These are phyloP conservation scores for Colletotrichum agaves DNA, from an alignment of 2,329 filamentous ascomycete species.

Conservation along the genomic window DNA sequence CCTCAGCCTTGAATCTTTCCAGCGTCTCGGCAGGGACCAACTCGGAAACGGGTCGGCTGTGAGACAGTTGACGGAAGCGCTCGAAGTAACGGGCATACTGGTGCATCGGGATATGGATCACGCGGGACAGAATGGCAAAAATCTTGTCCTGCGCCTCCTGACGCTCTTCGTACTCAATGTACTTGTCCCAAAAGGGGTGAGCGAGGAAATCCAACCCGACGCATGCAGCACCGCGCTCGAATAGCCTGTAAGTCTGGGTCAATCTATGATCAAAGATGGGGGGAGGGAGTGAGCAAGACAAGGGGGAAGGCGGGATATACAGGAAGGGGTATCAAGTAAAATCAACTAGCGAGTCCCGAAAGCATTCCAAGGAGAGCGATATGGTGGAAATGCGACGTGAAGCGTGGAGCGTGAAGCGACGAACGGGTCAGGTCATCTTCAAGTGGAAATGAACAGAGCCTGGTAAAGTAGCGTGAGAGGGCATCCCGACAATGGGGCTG, in stretches of 20 bases:
- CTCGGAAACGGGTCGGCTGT: constrained; percentile 77
- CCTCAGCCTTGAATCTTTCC: constrained; percentile 74
- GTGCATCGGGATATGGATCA: constrained; percentile 92
- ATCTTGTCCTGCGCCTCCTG: constrained; percentile 86
- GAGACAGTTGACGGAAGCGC: constrained; percentile 82
- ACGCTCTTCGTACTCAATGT: constrained; percentile 95
- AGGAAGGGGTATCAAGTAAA: constrained; percentile 63
- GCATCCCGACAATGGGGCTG: constrained; percentile 67
- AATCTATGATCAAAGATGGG: constrained; percentile 40
- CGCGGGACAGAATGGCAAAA: constrained; percentile 82
- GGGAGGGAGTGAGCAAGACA: constrained; percentile 43
- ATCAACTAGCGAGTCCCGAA: constrained; percentile 62
- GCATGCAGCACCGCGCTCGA: constrained; percentile 85
- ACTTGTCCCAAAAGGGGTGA: constrained; percentile 99
- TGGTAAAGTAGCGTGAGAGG: constrained; percentile 74
- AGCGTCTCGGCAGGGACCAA: constrained; percentile 77
- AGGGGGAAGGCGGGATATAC: constrained; percentile 68
- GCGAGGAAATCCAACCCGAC: constrained; percentile 94
- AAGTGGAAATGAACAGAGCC: constrained; percentile 63
- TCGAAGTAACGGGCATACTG: constrained; percentile 97
- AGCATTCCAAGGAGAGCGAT: constrained; percentile 48
- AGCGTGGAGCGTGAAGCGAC: constrained; percentile 58
- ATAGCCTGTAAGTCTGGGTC: constrained; percentile 73
- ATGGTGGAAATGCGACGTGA: constrained; percentile 52
- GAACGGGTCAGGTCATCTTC: constrained; percentile 50